Base-by-base conservation (phyloP, 2,329 filamentous ascomycete genomes). In the Beauveria rudraprayagi region DNA sequence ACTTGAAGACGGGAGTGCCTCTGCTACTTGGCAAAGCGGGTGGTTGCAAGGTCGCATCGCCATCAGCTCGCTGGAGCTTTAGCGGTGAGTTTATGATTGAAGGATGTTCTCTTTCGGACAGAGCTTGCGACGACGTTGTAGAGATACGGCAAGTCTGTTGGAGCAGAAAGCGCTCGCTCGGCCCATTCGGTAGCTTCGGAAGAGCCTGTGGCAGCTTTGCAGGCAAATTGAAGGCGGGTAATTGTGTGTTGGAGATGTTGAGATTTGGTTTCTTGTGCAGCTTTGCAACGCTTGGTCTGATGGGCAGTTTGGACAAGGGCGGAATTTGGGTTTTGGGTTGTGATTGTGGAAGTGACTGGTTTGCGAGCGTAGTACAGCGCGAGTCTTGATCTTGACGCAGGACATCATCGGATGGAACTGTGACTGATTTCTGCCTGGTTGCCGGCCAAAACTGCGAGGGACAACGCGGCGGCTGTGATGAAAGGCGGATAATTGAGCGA, bases 171-270 rank as follows among this genome's bases (percentile, higher is more conserved):
- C 73, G 71, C 61, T 76, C 67, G 65, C 70, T 73, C 70, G 76
- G 75, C 2, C 81, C 80, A 63, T 81, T 77, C 5, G 82, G 81
- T 63, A 85, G 78, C 51, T 68, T 71, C 24, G 82, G 82, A 59
- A 86, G 72, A 65, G 70, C 71, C 26, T 74, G 68, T 48, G 69
- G 66, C 51, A 78, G 69, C 53, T 75, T 69, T 60, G 68, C 19
- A 9, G 56, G 34, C 70, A 56, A 73, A 3, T 22, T 67, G 56
- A 66, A 60, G 59, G 67, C 66, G 43, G 69, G 66, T 22, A 65
- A 64, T n/a, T 68, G 66, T 61, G 66, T 71, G 54, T 69, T 70
- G 48, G 22, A 59, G 9, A 10, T 50, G 67, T 72, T 78, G 60
- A 16, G 17, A 16, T 41, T 54, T 43, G 56, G 64, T 52, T 66